Evolutionary conservation across 2,329 filamentous ascomycete genomes (phyloP).

Genomic region (Rutstroemia sp.): DNA sequence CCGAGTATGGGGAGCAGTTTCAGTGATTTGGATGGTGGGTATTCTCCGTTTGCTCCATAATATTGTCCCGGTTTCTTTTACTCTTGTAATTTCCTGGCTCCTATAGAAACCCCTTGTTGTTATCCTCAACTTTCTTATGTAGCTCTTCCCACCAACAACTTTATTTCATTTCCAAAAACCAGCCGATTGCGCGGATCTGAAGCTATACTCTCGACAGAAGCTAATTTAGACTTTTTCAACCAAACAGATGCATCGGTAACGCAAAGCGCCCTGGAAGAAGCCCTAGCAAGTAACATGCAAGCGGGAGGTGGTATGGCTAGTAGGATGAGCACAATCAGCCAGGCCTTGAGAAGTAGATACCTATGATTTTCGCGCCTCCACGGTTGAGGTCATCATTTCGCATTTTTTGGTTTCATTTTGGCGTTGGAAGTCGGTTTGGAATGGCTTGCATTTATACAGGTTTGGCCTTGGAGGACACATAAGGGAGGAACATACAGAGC

Average conservation of each 20-base stretch:
- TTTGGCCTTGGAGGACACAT: no score
- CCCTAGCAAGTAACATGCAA: constrained; percentile 64
- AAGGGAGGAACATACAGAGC: no score
- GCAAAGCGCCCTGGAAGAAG: constrained; percentile 73
- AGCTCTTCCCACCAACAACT: background rate
- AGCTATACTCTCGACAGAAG: background rate
- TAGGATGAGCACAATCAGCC: constrained; percentile 62
- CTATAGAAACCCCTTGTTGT: background rate
- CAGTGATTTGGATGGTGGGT: constrained; percentile 69
- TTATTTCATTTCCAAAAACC: background rate
- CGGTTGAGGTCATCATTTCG: no score
- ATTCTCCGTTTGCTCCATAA: constrained; percentile 9
- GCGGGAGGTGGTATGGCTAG: constrained; percentile 47
- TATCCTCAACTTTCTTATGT: background rate
- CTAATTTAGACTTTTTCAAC: background rate
- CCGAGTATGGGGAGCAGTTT: constrained; percentile 82
- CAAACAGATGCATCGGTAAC: constrained; percentile 65
- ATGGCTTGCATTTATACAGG: no score
- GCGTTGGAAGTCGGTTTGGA: no score
- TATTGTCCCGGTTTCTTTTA: background rate
- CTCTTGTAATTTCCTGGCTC: background rate
- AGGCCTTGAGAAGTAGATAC: constrained; percentile 57
- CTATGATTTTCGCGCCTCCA: constrained; percentile 16
- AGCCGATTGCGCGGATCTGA: background rate
- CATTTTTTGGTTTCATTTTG: no score